Evolutionary conservation across 352 stramenopile genomes (phyloP).

Genomic region (Pythium angustatum): DNA sequence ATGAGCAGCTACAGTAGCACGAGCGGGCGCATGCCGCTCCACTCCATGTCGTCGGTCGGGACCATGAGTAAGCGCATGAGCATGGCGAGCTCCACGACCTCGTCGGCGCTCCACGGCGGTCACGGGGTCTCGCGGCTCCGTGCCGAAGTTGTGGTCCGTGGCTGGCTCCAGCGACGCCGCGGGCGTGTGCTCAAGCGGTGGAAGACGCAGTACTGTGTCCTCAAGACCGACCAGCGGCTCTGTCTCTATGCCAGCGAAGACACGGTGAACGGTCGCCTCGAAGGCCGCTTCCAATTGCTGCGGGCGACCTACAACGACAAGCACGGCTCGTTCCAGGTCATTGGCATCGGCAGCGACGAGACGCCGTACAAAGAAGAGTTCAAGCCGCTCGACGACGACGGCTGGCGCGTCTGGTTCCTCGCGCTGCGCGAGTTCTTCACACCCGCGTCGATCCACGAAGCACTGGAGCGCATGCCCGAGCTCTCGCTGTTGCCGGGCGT

Average conservation of each 20-base stretch:
- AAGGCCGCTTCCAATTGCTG: conserved; percentile 50
- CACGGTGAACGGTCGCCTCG: conserved; percentile 50
- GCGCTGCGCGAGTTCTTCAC: conserved; percentile 51
- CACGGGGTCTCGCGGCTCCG: neutral
- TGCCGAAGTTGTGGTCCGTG: conserved; percentile 36
- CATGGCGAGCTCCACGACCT: conserved; percentile 23
- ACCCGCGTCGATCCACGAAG: conserved; percentile 37
- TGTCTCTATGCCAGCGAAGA: conserved; percentile 61
- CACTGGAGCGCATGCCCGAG: conserved; percentile 42
- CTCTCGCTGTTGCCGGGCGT: conserved; percentile 29
- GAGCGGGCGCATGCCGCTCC: neutral
- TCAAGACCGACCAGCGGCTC: conserved; percentile 53
- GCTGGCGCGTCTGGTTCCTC: conserved; percentile 53
- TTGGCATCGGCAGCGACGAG: conserved; percentile 45
- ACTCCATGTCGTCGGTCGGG: conserved; percentile 14
- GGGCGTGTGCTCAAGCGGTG: conserved; percentile 58
- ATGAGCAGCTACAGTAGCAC: conserved; percentile 7
- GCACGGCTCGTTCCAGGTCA: conserved; percentile 55
- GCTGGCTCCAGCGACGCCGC: conserved; percentile 57
- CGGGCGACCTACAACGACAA: conserved; percentile 48
- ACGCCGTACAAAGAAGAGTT: conserved; percentile 51
- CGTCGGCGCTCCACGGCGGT: conserved; percentile 6
- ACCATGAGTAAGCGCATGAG: conserved; percentile 22
- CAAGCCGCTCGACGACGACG: conserved; percentile 34
- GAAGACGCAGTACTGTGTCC: conserved; percentile 56